Percentiles rank a stretch among this genome's conserved stretches.
phyloP scores from a whole-genome alignment of 352 stramenopile species.

The Blastocystis sp. region DNA sequence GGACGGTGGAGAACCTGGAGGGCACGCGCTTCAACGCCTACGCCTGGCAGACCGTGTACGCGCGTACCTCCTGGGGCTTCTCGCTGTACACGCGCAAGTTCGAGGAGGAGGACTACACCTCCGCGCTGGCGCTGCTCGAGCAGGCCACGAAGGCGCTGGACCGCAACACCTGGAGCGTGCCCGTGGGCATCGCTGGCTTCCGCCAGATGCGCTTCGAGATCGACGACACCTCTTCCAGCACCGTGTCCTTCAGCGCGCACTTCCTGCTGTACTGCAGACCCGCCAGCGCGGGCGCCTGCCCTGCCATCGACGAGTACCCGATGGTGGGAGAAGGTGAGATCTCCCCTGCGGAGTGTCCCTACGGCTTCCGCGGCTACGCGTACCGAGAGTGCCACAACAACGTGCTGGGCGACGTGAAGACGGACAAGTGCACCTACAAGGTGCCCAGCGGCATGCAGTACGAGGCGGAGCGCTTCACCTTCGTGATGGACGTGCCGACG shows the following conservation, averaged over 20 bases:
- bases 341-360: background rate
- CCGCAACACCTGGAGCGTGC: slow-evolving; percentile 11
- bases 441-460: background rate
- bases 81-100: background rate
- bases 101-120: slow-evolving; percentile 26
- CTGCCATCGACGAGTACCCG: background rate
- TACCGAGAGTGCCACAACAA: background rate
- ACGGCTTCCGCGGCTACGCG: background rate
- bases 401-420: background rate
- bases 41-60: background rate
- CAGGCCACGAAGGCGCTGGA: background rate
- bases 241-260: slow-evolving; percentile 1
- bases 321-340: background rate
- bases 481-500: background rate
- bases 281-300: background rate
- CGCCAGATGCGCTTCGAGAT: slow-evolving; percentile 27
- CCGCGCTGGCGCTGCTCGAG: background rate
- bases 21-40: slow-evolving; percentile 15
- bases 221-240: background rate
- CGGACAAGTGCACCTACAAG: background rate
- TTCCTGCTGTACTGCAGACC: slow-evolving; percentile 30
- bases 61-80: background rate
- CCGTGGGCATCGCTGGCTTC: slow-evolving; percentile 45
- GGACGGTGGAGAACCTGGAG: background rate
- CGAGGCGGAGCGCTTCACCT: background rate